Base-by-base conservation (phyloP, 164 flowering plant genomes). In the Kalanchoe fedtschenkoi region DNA sequence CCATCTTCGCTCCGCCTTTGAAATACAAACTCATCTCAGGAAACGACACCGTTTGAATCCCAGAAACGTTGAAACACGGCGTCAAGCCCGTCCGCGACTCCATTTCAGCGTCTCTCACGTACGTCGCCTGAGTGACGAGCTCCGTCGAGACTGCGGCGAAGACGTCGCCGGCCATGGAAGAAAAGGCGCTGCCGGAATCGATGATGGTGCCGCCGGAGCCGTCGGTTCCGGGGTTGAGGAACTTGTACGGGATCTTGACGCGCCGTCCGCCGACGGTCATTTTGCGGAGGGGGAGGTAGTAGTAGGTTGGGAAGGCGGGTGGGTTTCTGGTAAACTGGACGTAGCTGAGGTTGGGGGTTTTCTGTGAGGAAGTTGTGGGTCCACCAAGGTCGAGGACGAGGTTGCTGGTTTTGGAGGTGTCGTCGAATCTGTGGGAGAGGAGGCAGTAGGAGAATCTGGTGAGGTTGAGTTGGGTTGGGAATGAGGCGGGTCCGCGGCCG, bases 401-500 rank as follows among this genome's bases (percentile, higher is more conserved):
- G 17, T 60, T 37, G 65, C 62, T 62, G 64, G 56, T 67, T 63
- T 62, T 44, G 22, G 15, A 17, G 15, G 65, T 21, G 58, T 67
- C 65, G 62, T 67, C 70, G 56, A 61, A 54, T 19, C 29, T 56
- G 60, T 53, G 69, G 16, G 69, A 67, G 41, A 62, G 43, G 5
- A 47, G 65, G 47, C 64, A 76, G 74, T 76, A 79, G 7, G 84
- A 76, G 71, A 85, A 85, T 16, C 70, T 75, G 58, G 42, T 71
- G 21, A 79, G 66, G 6, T 74, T 74, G 21, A 85, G 72, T 61
- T 85, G 90, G 30, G 65, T 62, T 14, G 87, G 86, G 19, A 85
- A 43, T 5, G 90, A 85, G 4, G 78, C 13, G 9, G 51, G 58
- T 15, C 87, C 83, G 4, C 90, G 81, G 24, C 87, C 90, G 62